Evolutionary conservation across 768 basidiomycete species (phyloP), one percentile per base, ranked within the genome.

Genomic region (Russula vinacea): DNA sequence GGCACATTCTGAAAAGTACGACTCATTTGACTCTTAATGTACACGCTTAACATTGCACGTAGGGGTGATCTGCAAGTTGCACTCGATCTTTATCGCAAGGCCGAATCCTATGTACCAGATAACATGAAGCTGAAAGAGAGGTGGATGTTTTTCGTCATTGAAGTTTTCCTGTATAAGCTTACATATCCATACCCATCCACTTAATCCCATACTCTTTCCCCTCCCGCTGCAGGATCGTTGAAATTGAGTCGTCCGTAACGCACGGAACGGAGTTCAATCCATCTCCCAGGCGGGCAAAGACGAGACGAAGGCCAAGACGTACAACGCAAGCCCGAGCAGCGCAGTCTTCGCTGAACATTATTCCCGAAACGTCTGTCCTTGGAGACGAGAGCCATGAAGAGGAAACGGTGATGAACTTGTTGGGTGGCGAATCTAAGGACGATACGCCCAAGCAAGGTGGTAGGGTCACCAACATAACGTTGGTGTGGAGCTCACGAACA

Each of bases 71-170:
- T 92, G n/a, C 81, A 87, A 70, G 82, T 84, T 2, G 91, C 92
- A 3, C 80, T 94, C 44, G 88, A 90, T 60, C 81, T 93, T 17
- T 94, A 92, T 72, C 85, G 86, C 71, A 89, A 89, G 70, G 91
- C 90, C 22, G 87, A 88, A 73, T 80, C 80, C 6, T 92, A 92
- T 68, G 89, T 92, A 54, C 91, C 92, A n/a, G 88, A 91, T 62
- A 93, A 94, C 71, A 74, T 84, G 75, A 92, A 90, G 74, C 80
- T 94, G 55, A 84, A 86, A 82, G 89, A 90, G 80, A 89, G 92
- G 92, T 92, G 81, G 83, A 86, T 86, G 80, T 81, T 84, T 79
- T 87, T 86, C 74, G 76, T 87, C 74, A 74, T 85, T 73, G 78
- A 84, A 74, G 81, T 87, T 73, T 86, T 85, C 72, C 76, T 85